Percentiles rank a stretch among this genome's conserved stretches.
Conservation (phyloP, 1,284 basidiomycete genomes). For the Heterobasidion occidentale region DNA sequence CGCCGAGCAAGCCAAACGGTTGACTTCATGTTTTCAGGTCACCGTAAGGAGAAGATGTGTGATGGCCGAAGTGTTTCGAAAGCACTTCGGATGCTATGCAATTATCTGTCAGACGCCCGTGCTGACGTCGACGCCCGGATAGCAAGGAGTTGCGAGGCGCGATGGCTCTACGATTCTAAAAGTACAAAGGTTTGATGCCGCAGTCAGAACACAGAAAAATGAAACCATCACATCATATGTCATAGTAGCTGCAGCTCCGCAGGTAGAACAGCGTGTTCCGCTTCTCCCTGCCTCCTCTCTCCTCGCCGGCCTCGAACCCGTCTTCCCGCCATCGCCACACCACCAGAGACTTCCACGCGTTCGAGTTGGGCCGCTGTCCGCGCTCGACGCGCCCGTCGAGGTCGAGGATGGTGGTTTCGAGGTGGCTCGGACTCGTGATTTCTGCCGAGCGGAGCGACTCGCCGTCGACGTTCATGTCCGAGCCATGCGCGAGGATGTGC, state of each 20-base stretch:
- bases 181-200: no score
- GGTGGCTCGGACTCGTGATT: slow-evolving; percentile 34
- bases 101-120: no score
- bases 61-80: no score
- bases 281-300: slow-evolving; percentile 39
- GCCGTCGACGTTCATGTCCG: slow-evolving; percentile 18
- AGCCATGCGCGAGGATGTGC: slow-evolving; percentile 24
- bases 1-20: no score
- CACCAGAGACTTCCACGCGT: slow-evolving; percentile 46
- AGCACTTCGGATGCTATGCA: no score
- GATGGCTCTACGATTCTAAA: no score
- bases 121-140: no score
- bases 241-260: slow-evolving; percentile 14
- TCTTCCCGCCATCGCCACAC: slow-evolving; percentile 37
- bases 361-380: slow-evolving; percentile 30
- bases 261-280: slow-evolving; percentile 48
- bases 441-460: slow-evolving; percentile 29
- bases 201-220: neutral
- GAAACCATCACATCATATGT: neutral
- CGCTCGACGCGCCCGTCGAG: slow-evolving; percentile 38
- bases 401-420: slow-evolving; percentile 44
- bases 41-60: no score
- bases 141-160: no score
- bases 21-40: no score
- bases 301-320: slow-evolving; percentile 17